A percentile compares a stretch with the other conserved stretches of the same genome.
These are phyloP conservation scores for Cladosporium colombiae DNA, from an alignment of 2,329 filamentous ascomycete genomes.

Conservation along the genomic window DNA sequence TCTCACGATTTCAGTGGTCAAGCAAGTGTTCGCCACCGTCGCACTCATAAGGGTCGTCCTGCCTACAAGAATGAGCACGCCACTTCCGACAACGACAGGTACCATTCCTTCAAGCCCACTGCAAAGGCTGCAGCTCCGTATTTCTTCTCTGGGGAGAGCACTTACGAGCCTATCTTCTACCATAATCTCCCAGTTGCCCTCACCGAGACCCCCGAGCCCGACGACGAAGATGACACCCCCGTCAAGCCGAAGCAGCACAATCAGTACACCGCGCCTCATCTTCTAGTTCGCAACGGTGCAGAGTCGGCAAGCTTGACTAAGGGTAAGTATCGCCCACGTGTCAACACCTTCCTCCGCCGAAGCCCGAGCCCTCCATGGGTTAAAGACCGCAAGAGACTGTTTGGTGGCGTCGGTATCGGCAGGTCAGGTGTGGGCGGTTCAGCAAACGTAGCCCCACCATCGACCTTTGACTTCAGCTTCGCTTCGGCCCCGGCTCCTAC, in stretches of 20 bases:
- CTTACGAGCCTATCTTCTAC: slow-evolving; percentile 29
- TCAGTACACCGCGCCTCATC: slow-evolving; percentile 33
- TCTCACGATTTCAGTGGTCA: slow-evolving; percentile 41
- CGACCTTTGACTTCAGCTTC: slow-evolving; percentile 14
- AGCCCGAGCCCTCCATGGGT: slow-evolving; percentile 19
- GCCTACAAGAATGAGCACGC: slow-evolving; percentile 30
- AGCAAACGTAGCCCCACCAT: not conserved
- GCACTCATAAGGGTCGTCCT: slow-evolving; percentile 42
- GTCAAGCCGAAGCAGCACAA: slow-evolving; percentile 28
- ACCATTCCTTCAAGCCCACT: slow-evolving; percentile 22
- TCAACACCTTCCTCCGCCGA: slow-evolving; percentile 23
- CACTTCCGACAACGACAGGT: slow-evolving; percentile 23
- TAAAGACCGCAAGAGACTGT: slow-evolving; percentile 19
- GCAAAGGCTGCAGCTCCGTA: slow-evolving; percentile 26
- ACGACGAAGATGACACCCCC: not conserved
- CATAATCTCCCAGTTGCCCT: not conserved
- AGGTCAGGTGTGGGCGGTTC: not conserved
- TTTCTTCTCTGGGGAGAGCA: slow-evolving; percentile 33
- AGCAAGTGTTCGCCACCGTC: slow-evolving; percentile 35
- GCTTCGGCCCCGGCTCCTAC: slow-evolving; percentile 1
- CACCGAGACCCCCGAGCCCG: not conserved
- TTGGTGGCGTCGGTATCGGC: slow-evolving; percentile 18
- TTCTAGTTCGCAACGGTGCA: slow-evolving; percentile 33
- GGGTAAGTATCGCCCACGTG: slow-evolving; percentile 18
- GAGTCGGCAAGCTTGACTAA: slow-evolving; percentile 23